A percentile compares a stretch with the other conserved stretches of the same genome.
Evolutionary conservation across 768 basidiomycete genomes (phyloP).

Genomic region (Exidia glandulosa): DNA sequence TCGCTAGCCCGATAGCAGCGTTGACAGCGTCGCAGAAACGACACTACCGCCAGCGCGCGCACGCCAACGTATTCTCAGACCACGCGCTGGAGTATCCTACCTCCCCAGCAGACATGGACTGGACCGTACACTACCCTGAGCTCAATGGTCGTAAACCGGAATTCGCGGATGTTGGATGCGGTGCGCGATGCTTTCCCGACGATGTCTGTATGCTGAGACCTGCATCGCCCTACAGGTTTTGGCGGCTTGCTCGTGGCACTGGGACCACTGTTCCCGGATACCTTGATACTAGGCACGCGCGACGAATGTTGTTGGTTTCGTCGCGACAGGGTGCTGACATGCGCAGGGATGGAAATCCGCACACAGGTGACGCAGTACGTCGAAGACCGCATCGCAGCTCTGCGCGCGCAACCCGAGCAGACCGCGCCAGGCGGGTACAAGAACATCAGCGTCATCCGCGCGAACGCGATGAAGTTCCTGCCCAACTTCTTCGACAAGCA

Average conservation of each 20-base stretch:
- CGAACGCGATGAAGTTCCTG: slow-evolving; percentile 97
- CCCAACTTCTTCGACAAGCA: slow-evolving; percentile 91
- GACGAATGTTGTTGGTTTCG: neutral
- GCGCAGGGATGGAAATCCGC: slow-evolving; percentile 88
- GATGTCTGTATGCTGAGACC: too few species aligned
- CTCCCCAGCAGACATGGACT: slow-evolving; percentile 67
- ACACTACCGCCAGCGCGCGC: slow-evolving; percentile 37
- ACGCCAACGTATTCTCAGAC: slow-evolving; percentile 37
- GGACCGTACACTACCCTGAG: slow-evolving; percentile 73
- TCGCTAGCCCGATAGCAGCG: neutral
- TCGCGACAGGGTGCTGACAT: neutral
- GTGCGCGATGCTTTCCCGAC: too few species aligned
- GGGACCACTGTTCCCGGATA: slow-evolving; percentile 84
- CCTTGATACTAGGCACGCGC: slow-evolving; percentile 78
- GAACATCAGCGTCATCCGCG: slow-evolving; percentile 88
- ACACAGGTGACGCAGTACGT: slow-evolving; percentile 96
- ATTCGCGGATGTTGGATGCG: slow-evolving; percentile 96
- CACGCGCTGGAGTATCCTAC: slow-evolving; percentile 79
- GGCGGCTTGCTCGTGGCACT: slow-evolving; percentile 86
- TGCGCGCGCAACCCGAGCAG: slow-evolving; percentile 33
- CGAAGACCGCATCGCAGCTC: slow-evolving; percentile 83
- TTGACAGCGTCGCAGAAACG: slow-evolving; percentile 23
- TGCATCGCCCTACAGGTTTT: too few species aligned
- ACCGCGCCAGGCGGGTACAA: slow-evolving; percentile 43
- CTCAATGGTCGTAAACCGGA: slow-evolving; percentile 55